Conservation (phyloP, 1,284 basidiomycete genomes). For the Schizophyllum amplum region DNA sequence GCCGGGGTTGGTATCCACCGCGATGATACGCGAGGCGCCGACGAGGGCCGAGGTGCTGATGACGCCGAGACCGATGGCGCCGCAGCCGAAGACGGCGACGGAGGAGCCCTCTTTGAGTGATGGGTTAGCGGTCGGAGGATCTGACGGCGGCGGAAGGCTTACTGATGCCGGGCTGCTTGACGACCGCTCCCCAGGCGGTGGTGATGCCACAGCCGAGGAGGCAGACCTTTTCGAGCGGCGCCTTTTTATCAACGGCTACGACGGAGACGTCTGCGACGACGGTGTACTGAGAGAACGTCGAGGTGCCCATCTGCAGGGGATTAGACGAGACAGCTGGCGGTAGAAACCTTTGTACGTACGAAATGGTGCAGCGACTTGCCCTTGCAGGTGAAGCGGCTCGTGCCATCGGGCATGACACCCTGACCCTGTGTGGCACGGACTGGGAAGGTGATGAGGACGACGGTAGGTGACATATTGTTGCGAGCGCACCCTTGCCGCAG, state of each 20-base stretch:
- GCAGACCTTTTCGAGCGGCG: conserved; percentile 92
- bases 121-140: conserved; percentile 1
- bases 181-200: conserved; percentile 90
- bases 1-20: conserved; percentile 82
- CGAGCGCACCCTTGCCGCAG: conserved; percentile 66
- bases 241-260: conserved; percentile 80
- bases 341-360: conserved; percentile 40
- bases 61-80: conserved; percentile 93
- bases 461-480: neutral
- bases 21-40: conserved; percentile 84
- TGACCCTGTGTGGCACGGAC: conserved; percentile 94
- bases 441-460: conserved; percentile 18
- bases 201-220: conserved; percentile 95
- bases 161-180: conserved; percentile 76
- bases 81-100: conserved; percentile 93
- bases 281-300: conserved; percentile 98
- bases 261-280: conserved; percentile 97
- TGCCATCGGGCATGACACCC: conserved; percentile 93
- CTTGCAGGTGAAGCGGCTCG: conserved; percentile 86
- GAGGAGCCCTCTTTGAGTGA: conserved; percentile 59
- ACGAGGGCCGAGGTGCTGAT: conserved; percentile 77
- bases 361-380: conserved; percentile 90
- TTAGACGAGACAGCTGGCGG: conserved; percentile 5
- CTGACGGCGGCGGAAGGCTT: conserved; percentile 3
- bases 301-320: conserved; percentile 82